These are phyloP conservation scores for Triticum dicoccoides DNA, from an alignment of 176 grass and related monocot genomes.

Conservation along the genomic window DNA sequence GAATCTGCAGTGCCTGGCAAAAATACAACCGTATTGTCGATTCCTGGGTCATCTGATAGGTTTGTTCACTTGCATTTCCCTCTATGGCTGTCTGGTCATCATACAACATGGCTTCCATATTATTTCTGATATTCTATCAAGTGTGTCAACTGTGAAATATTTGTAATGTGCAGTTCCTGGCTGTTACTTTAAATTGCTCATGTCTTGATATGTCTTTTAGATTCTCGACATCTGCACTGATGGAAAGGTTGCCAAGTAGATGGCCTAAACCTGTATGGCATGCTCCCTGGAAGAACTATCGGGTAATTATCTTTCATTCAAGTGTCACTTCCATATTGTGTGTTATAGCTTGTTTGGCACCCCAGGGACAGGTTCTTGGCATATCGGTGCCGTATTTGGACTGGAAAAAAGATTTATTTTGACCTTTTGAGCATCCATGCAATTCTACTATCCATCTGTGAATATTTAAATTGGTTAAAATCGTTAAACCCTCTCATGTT, in stretches of 20 bases:
- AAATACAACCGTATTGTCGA: conserved; percentile 58
- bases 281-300: conserved; percentile 97
- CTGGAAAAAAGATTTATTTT: conserved; percentile 9
- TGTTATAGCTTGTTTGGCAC: conserved; percentile 10
- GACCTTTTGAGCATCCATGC: conserved; percentile 1
- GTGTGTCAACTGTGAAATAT: neutral
- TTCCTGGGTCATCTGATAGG: conserved; percentile 73
- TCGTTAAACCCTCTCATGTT: neutral
- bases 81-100: neutral
- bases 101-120: neutral
- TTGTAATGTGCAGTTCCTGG: neutral
- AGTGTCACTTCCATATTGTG: neutral
- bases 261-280: conserved; percentile 95
- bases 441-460: neutral
- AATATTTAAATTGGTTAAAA: neutral
- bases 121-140: neutral
- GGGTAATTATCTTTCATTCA: conserved; percentile 47
- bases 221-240: conserved; percentile 80
- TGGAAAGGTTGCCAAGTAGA: conserved; percentile 95
- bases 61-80: conserved; percentile 38
- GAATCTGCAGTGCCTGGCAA: conserved; percentile 59
- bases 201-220: conserved; percentile 35
- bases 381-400: neutral
- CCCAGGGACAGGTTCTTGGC: neutral
- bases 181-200: conserved; percentile 9